These are phyloP conservation scores for Acer yangbiense DNA, from an alignment of 345 rosid genomes.

Conservation along the genomic window DNA sequence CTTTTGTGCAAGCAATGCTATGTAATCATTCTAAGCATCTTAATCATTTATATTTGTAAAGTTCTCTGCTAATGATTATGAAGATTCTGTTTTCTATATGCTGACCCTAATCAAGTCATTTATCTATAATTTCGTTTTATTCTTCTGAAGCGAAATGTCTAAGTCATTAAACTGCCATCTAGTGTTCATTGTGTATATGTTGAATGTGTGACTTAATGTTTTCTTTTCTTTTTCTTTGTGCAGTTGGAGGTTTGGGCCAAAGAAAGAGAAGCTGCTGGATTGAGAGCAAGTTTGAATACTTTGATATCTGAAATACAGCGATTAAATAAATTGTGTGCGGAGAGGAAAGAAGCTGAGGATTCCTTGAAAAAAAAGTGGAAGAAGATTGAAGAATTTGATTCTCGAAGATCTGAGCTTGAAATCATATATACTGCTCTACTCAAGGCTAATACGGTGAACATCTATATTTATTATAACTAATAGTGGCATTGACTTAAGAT, in stretches of 20 bases:
- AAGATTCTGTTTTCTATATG: neutral
- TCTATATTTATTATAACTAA: neutral
- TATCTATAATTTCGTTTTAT: neutral
- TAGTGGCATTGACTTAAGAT: slow-evolving; percentile 7
- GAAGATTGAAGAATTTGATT: slow-evolving; percentile 91
- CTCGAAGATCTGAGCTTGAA: slow-evolving; percentile 92
- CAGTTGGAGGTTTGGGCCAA: slow-evolving; percentile 96
- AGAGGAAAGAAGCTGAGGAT: slow-evolving; percentile 94
- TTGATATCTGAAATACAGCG: slow-evolving; percentile 82
- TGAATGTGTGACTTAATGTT: slow-evolving; percentile 22
- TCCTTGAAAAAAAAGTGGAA: slow-evolving; percentile 88
- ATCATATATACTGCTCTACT: slow-evolving; percentile 75
- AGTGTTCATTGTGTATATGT: slow-evolving; percentile 12
- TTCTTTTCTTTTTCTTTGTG: slow-evolving; percentile 21
- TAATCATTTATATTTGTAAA: neutral
- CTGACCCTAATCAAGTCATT: neutral
- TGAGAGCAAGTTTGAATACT: slow-evolving; percentile 82
- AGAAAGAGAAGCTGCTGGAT: slow-evolving; percentile 88
- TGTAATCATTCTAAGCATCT: neutral
- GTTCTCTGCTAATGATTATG: neutral
- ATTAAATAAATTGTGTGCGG: slow-evolving; percentile 78
- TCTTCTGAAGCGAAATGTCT: neutral
- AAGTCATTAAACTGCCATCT: neutral
- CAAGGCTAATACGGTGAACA: slow-evolving; percentile 79
- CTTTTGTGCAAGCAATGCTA: neutral